Base-by-base conservation (phyloP, 306 rosid genomes). In the Sechiopsis laciniata region DNA sequence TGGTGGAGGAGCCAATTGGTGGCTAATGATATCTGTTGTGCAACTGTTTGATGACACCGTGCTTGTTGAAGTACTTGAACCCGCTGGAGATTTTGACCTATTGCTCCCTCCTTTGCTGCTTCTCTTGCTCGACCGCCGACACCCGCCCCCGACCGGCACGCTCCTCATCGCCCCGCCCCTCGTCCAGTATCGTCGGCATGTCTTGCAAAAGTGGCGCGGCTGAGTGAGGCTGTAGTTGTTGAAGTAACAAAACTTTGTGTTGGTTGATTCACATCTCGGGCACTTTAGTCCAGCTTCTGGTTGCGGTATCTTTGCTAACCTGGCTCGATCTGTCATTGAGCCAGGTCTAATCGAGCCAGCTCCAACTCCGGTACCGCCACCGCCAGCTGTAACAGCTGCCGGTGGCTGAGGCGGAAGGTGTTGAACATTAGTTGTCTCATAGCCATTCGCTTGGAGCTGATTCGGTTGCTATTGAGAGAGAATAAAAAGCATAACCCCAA, bases 71-170 rank as follows among this genome's bases (percentile, higher is more conserved):
- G 74, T 70, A 61, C 58, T 71, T 16, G 88, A 83, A 72, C 89
- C 95, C 12, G 58, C 74, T 0, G 74, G 74, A 22, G 74, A 70
- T 26, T 70, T 70, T 16, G 74, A 70, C 40, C 74, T 17, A 3
- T 20, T 70, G 24, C 59, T 70, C 3, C 74, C 72, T 71, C 83
- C 68, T 61, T 61, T 62, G 50, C 68, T 91, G 85, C 46, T 87
- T 79, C 91, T 87, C 57, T 84, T 89, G 78, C 89, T 89, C 73
- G 74, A 70, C 56, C 85, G 85, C 67, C 97, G 74, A 68, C 92
- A 87, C 19, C 97, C 97, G 11, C 97, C 97, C 4, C 97, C 97
- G 0, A 91, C 96, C 0, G 97, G 97, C 6, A 91, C 97, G 59
- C 66, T 91, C 59, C 97, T 82, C 57, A 91, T 80, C 20, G 96